These are phyloP conservation scores for Colletotrichum lupini DNA, from an alignment of 2,329 filamentous ascomycete species.

Conservation along the genomic window DNA sequence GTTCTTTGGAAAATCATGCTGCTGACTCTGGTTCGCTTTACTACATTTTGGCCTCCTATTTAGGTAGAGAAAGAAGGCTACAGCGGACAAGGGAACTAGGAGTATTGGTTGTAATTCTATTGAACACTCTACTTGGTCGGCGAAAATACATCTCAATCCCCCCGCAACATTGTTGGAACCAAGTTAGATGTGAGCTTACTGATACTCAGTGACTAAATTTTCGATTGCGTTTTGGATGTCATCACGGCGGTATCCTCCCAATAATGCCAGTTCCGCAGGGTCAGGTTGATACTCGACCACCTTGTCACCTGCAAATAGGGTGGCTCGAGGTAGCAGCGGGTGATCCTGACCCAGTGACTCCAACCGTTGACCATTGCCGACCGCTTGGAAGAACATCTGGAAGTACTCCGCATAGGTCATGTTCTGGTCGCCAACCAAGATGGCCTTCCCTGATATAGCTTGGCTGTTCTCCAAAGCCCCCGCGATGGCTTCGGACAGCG, in stretches of 20 bases:
- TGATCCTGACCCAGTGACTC: conserved; percentile 6
- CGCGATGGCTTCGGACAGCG: conserved; percentile 11
- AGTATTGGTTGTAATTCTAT: too few species aligned
- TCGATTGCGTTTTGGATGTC: not conserved
- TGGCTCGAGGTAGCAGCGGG: conserved; percentile 16
- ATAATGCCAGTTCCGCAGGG: not conserved
- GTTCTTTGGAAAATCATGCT: too few species aligned
- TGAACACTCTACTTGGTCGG: too few species aligned
- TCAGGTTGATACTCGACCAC: conserved; percentile 12
- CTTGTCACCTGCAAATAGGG: not conserved
- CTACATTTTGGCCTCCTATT: too few species aligned
- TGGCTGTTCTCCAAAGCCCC: not conserved
- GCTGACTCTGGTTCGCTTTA: too few species aligned
- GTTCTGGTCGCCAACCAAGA: conserved; percentile 24
- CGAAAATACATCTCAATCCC: too few species aligned
- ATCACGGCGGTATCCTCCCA: conserved; percentile 10
- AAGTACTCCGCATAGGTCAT: conserved; percentile 17
- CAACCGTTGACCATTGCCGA: not conserved
- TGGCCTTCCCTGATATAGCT: not conserved
- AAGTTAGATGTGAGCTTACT: too few species aligned
- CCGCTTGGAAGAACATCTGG: conserved; percentile 7
- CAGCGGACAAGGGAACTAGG: too few species aligned
- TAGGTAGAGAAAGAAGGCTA: too few species aligned
- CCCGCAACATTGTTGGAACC: not conserved
- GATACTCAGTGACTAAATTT: too few species aligned